phyloP scores from a whole-genome alignment of 345 rosid species.

The Luvunga scandens region DNA sequence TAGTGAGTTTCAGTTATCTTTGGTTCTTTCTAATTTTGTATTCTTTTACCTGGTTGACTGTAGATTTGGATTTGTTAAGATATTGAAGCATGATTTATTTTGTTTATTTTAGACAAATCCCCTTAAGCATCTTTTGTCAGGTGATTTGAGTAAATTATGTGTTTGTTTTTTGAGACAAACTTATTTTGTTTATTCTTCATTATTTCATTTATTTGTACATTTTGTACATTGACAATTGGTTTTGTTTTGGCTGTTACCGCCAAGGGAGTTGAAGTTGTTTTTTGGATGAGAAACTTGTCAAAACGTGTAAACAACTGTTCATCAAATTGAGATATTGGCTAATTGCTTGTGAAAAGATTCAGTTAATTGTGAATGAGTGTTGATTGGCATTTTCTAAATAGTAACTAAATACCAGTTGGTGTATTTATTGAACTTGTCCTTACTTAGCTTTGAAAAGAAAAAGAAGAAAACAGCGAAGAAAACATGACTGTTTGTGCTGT shows the following conservation, averaged over 20 bases:
- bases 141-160: neutral
- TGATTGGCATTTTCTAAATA: neutral
- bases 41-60: neutral
- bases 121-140: neutral
- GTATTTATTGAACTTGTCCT: neutral
- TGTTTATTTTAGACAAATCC: neutral
- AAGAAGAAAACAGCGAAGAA: neutral
- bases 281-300: neutral
- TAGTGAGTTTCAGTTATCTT: slow-evolving; percentile 52
- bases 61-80: neutral
- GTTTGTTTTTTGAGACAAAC: neutral
- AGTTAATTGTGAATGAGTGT: neutral
- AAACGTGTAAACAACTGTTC: neutral
- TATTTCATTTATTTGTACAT: neutral
- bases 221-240: neutral
- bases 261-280: neutral
- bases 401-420: neutral
- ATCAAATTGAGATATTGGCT: neutral
- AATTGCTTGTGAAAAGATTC: neutral
- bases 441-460: neutral
- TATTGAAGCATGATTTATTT: neutral
- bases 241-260: neutral
- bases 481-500: neutral
- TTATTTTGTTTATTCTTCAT: neutral
- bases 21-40: slow-evolving; percentile 8